Evolutionary conservation across 305 asterid genomes (phyloP), one percentile per base, ranked within the genome.

Genomic region (Striga hermonthica): DNA sequence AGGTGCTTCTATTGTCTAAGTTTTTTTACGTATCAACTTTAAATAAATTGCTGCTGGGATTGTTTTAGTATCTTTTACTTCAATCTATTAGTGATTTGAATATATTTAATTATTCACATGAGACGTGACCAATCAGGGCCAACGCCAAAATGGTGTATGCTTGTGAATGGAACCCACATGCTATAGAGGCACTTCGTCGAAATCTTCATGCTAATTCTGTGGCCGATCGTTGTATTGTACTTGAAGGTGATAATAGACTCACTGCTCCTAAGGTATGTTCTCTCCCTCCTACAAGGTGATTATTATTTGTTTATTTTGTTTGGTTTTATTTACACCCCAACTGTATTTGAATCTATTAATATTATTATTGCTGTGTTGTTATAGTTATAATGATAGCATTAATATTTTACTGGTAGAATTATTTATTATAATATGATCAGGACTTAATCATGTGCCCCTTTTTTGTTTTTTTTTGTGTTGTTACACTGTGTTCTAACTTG

Each of bases 151-250:
- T 80, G 78, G 94, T 94, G 60, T 94, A 94, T 77, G 97, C 99
- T 38, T 94, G 99, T 75, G 96, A 94, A 79, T 91, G 99, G 99
- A 88, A 94, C 72, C 95, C 94, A 65, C 84, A 81, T 67, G 98
- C 99, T 14, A 71, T 91, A 60, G 90, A 86, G 80, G 97, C 98
- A 69, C 96, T 94, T 61, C 87, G 57, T 36, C 93, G 74, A 52
- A 94, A 94, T 76, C 85, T 91, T 65, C 62, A 58, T 63, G 81
- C 82, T 70, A 94, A 94, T 79, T 67, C 76, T 60, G 99, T 94
- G 73, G 89, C 85, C 70, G 97, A 84, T 70, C 89, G 86, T 37
- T 91, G 98, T 70, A 66, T 83, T 63, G 81, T 91, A 45, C 92
- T 88, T 69, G 94, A 90, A 86, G 99, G 97, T 74, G 99, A 94